These are phyloP conservation scores for Selenicereus undatus DNA, from an alignment of 148 eudicot species.

Conservation along the genomic window DNA sequence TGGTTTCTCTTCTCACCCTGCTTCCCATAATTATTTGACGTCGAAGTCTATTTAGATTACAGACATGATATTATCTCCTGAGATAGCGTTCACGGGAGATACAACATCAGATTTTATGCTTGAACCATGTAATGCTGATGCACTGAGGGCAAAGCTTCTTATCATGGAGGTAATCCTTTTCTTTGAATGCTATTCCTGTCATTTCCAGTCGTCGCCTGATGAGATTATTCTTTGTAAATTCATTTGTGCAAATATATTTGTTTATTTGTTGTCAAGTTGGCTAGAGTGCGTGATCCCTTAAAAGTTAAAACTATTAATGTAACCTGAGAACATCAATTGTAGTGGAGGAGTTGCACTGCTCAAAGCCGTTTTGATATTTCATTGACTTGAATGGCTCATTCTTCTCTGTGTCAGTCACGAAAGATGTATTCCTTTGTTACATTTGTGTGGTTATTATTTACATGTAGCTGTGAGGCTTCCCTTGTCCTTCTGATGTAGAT, in stretches of 20 bases:
- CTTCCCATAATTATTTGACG: background rate
- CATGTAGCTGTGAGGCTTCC: background rate
- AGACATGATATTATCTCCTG: constrained; percentile 2
- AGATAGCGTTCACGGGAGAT: constrained; percentile 1
- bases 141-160: constrained; percentile 2
- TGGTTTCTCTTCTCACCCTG: background rate
- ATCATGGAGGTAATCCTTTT: background rate
- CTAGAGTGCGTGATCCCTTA: background rate
- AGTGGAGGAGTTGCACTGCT: background rate
- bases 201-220: background rate
- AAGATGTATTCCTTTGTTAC: background rate
- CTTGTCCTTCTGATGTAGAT: background rate
- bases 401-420: background rate
- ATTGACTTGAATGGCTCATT: background rate
- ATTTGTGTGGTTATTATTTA: background rate
- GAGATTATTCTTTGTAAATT: background rate
- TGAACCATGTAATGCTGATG: constrained; percentile 2
- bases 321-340: background rate
- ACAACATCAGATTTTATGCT: constrained; percentile 3
- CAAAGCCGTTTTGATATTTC: background rate
- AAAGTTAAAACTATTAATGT: background rate
- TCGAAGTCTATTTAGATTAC: background rate
- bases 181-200: background rate
- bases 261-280: background rate
- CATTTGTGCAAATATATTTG: background rate